phyloP scores from a whole-genome alignment of 2,329 filamentous ascomycete genomes.

The Eutypella sp. region DNA sequence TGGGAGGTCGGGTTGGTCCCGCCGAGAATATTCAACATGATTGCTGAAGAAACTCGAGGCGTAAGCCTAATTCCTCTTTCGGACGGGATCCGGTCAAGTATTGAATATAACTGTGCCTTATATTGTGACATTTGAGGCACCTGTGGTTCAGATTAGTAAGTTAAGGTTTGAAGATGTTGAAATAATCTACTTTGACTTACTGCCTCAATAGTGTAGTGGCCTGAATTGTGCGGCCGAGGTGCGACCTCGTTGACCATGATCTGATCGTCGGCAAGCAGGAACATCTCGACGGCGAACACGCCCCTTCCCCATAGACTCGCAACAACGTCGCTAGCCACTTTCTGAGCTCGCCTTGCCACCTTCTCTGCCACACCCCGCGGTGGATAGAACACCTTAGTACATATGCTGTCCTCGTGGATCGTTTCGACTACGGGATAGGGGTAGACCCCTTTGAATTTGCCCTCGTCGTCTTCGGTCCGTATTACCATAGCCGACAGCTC shows the following conservation, averaged over 20 bases:
- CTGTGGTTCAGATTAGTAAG: background rate
- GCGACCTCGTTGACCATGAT: conserved; percentile 72
- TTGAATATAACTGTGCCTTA: conserved; percentile 81
- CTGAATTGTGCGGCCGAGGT: conserved; percentile 68
- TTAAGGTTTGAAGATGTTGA: background rate
- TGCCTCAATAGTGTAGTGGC: conserved; percentile 92
- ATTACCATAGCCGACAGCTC: conserved; percentile 95
- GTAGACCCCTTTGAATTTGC: conserved; percentile 45
- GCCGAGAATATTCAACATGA: conserved; percentile 79
- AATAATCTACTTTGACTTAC: conserved; percentile 39
- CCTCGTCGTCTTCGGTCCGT: conserved; percentile 68
- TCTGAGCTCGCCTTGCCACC: conserved; percentile 62
- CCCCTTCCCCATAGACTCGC: conserved; percentile 79
- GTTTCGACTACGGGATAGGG: conserved; percentile 92
- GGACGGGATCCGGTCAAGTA: conserved; percentile 59
- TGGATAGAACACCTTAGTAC: conserved; percentile 85
- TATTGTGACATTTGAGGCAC: conserved; percentile 76
- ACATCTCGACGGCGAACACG: conserved; percentile 96
- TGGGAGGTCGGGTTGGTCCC: conserved; percentile 63
- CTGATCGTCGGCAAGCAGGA: conserved; percentile 67
- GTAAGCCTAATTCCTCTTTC: conserved; percentile 49
- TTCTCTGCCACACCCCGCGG: conserved; percentile 63
- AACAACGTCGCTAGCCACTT: conserved; percentile 74
- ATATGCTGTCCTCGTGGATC: conserved; percentile 91
- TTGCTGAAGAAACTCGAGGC: conserved; percentile 56